phyloP scores from a whole-genome alignment of 345 rosid species.

The Salix brachista region DNA sequence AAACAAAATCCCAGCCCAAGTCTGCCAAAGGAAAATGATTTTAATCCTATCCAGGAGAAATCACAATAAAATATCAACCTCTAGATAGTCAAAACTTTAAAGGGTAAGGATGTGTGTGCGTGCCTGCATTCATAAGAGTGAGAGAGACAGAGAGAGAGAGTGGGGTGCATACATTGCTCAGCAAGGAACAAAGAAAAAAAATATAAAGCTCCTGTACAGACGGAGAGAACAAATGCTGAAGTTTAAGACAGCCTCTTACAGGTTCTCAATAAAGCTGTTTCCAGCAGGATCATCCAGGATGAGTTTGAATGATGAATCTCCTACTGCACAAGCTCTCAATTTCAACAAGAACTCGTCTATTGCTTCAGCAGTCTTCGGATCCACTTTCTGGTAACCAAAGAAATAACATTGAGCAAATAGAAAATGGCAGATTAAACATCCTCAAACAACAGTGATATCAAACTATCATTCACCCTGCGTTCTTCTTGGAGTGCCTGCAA shows the following conservation, averaged over 20 bases:
- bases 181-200: too few relatives aligned
- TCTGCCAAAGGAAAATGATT: neutral
- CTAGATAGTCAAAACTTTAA: slow-evolving; percentile 1
- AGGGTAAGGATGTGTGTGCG: neutral
- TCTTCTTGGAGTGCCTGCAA: slow-evolving; percentile 86
- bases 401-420: neutral
- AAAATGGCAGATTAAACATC: neutral
- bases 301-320: slow-evolving; percentile 59
- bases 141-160: neutral
- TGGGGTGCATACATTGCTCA: too few relatives aligned
- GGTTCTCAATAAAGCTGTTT: slow-evolving; percentile 93
- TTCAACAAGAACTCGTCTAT: slow-evolving; percentile 73
- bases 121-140: neutral
- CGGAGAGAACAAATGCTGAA: too few relatives aligned
- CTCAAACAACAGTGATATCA: neutral
- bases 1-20: slow-evolving; percentile 1
- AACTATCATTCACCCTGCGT: slow-evolving; percentile 53
- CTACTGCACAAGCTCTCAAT: slow-evolving; percentile 75
- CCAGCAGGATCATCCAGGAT: slow-evolving; percentile 92
- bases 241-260: slow-evolving; percentile 43
- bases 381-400: slow-evolving; percentile 58
- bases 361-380: slow-evolving; percentile 84
- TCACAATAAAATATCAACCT: neutral
- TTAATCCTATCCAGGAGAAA: neutral
- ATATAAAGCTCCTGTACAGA: too few relatives aligned